These are phyloP conservation scores for Lepiota venenata DNA, from an alignment of 768 basidiomycete species.

Conservation along the genomic window DNA sequence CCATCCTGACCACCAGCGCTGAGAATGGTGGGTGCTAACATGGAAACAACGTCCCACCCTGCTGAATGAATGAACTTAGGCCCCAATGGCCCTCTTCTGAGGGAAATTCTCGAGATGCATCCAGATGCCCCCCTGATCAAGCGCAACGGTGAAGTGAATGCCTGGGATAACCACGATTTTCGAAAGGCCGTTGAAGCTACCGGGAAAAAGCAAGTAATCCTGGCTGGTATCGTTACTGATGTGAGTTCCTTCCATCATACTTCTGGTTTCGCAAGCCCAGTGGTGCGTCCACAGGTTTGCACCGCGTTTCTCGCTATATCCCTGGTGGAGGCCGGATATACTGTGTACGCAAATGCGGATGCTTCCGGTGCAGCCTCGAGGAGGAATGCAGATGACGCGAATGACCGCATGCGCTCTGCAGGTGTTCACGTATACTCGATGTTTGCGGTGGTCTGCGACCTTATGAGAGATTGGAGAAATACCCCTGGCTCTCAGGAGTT, in stretches of 20 bases:
- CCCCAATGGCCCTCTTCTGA: conserved; percentile 45
- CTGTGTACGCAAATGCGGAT: conserved; percentile 44
- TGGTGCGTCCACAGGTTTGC: conserved; percentile 33
- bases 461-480: conserved; percentile 51
- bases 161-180: conserved; percentile 51
- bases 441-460: conserved; percentile 40
- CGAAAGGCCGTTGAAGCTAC: conserved; percentile 42
- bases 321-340: conserved; percentile 41
- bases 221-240: conserved; percentile 49
- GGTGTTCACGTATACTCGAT: conserved; percentile 43
- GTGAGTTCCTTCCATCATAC: conserved; percentile 23
- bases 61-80: conserved; percentile 22
- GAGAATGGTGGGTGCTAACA: conserved; percentile 32
- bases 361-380: conserved; percentile 40
- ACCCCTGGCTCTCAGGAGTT: conserved; percentile 40
- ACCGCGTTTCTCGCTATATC: conserved; percentile 46
- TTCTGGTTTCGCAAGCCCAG: neutral
- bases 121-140: conserved; percentile 41
- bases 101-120: conserved; percentile 42
- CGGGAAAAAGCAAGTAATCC: conserved; percentile 46
- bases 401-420: conserved; percentile 44
- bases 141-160: conserved; percentile 46
- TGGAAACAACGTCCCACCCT: neutral
- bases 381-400: conserved; percentile 40
- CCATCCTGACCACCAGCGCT: conserved; percentile 41